Evolutionary conservation across 495 filamentous ascomycete genomes (phyloP).

Genomic region (Achaetomiella virescens): DNA sequence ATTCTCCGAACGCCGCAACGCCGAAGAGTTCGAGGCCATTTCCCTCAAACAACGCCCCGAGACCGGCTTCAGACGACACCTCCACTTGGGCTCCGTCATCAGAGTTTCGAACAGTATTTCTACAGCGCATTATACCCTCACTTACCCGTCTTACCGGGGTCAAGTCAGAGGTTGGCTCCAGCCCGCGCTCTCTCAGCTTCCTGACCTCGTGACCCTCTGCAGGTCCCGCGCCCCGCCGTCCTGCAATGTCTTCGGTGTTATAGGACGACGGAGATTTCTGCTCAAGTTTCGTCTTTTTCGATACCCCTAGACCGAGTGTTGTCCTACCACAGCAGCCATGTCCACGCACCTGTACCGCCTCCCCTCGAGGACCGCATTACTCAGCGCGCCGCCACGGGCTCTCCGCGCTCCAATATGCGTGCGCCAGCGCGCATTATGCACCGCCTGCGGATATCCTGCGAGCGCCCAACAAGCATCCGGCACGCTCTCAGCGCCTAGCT

Average conservation of each 20-base stretch:
- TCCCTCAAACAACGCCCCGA: neutral
- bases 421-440: conserved; percentile 16
- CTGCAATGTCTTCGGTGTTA: conserved; percentile 7
- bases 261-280: neutral
- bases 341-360: conserved; percentile 1
- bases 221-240: neutral
- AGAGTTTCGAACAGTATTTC: too few relatives aligned
- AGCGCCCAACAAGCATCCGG: neutral
- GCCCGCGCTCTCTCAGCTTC: too few relatives aligned
- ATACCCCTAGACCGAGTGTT: neutral
- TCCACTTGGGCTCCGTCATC: too few relatives aligned
- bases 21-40: neutral
- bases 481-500: neutral
- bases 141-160: neutral
- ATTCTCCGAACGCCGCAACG: conserved; percentile 6
- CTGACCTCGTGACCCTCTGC: neutral
- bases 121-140: neutral
- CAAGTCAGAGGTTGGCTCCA: neutral
- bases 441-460: conserved; percentile 9
- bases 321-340: neutral
- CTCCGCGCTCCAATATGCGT: conserved; percentile 2
- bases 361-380: neutral
- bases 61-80: neutral
- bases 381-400: neutral
- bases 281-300: neutral